A percentile compares a stretch with the other conserved stretches of the same genome.
Evolutionary conservation across 1,284 basidiomycete genomes (phyloP).

Genomic region (Bondarzewia mesenterica): DNA sequence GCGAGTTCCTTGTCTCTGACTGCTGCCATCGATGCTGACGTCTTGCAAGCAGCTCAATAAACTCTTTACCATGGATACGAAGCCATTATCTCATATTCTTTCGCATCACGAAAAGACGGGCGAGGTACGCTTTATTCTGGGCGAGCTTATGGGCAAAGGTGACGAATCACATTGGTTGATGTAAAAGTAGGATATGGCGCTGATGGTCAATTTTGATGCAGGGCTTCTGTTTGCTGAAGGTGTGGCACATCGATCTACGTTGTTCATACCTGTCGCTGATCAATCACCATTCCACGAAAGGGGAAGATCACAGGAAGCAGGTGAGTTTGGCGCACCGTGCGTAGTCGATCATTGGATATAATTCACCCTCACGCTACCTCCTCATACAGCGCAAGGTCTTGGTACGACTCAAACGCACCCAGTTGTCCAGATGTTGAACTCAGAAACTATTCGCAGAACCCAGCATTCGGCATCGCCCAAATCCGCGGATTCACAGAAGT

Average conservation of each 20-base stretch:
- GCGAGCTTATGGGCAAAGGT: conserved; percentile 5
- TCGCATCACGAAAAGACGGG: conserved; percentile 1
- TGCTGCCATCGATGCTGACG: not conserved
- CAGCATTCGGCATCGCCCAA: conserved; percentile 24
- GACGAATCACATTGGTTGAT: not conserved
- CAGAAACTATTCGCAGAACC: conserved; percentile 20
- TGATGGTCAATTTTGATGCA: not conserved
- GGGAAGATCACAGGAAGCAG: conserved; percentile 4
- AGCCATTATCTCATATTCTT: conserved; percentile 3
- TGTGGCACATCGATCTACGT: not conserved
- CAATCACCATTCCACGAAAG: not conserved
- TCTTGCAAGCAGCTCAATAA: not conserved
- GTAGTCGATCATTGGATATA: not conserved
- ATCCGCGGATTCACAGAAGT: conserved; percentile 24
- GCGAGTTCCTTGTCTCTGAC: not conserved
- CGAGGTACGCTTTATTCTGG: not conserved
- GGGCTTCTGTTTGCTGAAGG: conserved; percentile 6
- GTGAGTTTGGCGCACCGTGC: not conserved
- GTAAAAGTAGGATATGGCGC: not conserved
- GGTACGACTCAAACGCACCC: not conserved
- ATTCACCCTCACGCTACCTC: not conserved
- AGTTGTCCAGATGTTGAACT: not conserved
- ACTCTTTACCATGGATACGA: conserved; percentile 1
- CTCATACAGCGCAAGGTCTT: conserved; percentile 4
- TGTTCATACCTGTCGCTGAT: not conserved